Percentiles rank a stretch among this genome's conserved stretches.
Conservation (phyloP, 2,329 filamentous ascomycete species). For the Microcyclospora tardicrescens region DNA sequence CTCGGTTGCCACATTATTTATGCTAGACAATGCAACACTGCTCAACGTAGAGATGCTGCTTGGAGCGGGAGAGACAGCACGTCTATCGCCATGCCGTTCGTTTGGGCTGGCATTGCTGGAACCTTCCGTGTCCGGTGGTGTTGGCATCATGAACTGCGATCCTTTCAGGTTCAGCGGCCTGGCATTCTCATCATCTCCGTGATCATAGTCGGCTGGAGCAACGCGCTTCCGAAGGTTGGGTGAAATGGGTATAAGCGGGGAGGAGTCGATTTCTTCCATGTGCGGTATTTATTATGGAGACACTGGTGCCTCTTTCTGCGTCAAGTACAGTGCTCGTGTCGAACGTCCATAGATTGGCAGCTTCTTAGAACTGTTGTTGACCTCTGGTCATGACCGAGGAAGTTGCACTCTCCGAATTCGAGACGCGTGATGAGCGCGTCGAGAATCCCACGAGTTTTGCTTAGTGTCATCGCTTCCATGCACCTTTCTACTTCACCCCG, state of each 20-base stretch:
- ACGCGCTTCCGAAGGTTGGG: constrained; percentile 16
- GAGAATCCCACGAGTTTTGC: too few species aligned
- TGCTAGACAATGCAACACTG: constrained; percentile 9
- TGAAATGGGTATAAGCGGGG: constrained; percentile 8
- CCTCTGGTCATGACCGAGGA: too few species aligned
- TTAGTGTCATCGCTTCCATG: too few species aligned
- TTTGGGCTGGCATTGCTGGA: constrained; percentile 8
- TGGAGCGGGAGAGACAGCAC: constrained; percentile 19
- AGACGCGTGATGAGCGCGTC: too few species aligned
- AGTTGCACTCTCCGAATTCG: too few species aligned
- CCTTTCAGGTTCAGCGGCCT: constrained; percentile 22
- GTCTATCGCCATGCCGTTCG: neutral
- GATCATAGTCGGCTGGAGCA: constrained; percentile 11
- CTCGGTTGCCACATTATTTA: too few species aligned
- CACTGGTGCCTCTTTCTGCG: too few species aligned
- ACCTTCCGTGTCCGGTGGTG: constrained; percentile 20
- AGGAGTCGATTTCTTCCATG: constrained; percentile 22
- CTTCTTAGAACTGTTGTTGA: too few species aligned
- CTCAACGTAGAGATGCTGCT: constrained; percentile 20
- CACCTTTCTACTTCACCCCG: too few species aligned
- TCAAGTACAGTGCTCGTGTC: too few species aligned
- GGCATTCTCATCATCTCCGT: constrained; percentile 7
- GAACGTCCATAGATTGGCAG: too few species aligned
- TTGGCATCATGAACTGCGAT: constrained; percentile 23
- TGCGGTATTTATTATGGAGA: too few species aligned